Percentiles rank a stretch among this genome's conserved stretches.
Evolutionary conservation across 2,329 filamentous ascomycete species (phyloP).

Genomic region (Diaporthe ilicicola): DNA sequence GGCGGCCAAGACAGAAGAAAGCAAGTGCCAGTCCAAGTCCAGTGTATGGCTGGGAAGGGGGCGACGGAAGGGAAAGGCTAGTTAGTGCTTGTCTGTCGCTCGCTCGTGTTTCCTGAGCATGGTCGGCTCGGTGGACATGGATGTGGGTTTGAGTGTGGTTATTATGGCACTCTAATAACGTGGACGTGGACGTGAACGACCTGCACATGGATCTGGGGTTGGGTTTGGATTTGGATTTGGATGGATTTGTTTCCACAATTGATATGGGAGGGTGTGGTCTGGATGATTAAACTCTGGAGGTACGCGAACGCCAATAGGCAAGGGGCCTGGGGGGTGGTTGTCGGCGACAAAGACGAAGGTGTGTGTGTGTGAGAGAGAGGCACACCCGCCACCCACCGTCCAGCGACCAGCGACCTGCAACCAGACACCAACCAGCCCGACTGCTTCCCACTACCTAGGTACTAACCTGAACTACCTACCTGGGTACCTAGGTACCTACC

Average conservation of each 20-base stretch:
- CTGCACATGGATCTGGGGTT: no score
- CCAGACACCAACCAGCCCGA: not conserved
- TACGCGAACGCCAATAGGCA: not conserved
- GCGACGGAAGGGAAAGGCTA: not conserved
- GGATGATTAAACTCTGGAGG: not conserved
- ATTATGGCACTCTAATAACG: no score
- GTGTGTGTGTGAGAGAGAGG: no score
- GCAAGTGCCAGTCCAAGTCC: not conserved
- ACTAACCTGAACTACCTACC: no score
- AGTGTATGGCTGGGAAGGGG: slow-evolving; percentile 2
- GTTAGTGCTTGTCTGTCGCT: not conserved
- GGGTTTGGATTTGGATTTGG: slow-evolving; percentile 1
- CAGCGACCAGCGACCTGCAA: not conserved
- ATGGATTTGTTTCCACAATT: not conserved
- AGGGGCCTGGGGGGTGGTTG: no score
- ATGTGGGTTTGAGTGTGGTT: not conserved
- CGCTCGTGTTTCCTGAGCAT: slow-evolving; percentile 1
- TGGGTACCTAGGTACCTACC: no score
- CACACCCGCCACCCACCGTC: not conserved
- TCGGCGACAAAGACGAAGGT: not conserved
- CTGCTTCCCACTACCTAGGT: not conserved
- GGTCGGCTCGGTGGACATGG: not conserved
- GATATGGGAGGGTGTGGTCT: not conserved
- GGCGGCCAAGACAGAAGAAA: not conserved
- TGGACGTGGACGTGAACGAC: no score